Conservation (phyloP, 331 rosid species). For the Pyrus hybrid region DNA sequence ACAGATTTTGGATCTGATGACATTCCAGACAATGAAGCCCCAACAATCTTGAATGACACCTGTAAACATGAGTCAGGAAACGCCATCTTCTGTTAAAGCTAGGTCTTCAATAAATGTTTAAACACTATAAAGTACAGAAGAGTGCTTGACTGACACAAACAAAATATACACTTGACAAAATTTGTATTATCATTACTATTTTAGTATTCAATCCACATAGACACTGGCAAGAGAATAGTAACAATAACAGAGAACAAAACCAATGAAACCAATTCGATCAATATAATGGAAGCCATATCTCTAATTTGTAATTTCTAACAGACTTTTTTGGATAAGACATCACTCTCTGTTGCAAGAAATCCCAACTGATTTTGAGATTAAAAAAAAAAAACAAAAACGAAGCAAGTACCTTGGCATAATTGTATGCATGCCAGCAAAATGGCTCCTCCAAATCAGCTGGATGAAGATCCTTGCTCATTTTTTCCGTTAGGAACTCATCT, state of each 20-base stretch:
- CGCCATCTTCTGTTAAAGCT: neutral
- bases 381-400: neutral
- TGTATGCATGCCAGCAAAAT: conserved; percentile 97
- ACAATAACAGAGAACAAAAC: neutral
- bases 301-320: neutral
- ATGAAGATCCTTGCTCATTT: conserved; percentile 88
- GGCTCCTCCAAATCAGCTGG: conserved; percentile 96
- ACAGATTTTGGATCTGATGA: conserved; percentile 70
- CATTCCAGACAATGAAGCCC: conserved; percentile 83
- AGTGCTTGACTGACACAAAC: neutral
- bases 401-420: conserved; percentile 68
- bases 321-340: neutral
- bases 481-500: conserved; percentile 78
- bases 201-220: neutral
- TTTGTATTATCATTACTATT: neutral
- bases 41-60: conserved; percentile 78
- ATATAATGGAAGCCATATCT: neutral
- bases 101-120: neutral
- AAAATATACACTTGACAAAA: neutral
- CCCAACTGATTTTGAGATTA: neutral
- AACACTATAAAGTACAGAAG: neutral
- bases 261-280: neutral
- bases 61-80: conserved; percentile 22
- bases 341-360: neutral
- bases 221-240: neutral